Evolutionary conservation across 495 filamentous ascomycete species (phyloP).

Genomic region (Talaromyces borbonicus): DNA sequence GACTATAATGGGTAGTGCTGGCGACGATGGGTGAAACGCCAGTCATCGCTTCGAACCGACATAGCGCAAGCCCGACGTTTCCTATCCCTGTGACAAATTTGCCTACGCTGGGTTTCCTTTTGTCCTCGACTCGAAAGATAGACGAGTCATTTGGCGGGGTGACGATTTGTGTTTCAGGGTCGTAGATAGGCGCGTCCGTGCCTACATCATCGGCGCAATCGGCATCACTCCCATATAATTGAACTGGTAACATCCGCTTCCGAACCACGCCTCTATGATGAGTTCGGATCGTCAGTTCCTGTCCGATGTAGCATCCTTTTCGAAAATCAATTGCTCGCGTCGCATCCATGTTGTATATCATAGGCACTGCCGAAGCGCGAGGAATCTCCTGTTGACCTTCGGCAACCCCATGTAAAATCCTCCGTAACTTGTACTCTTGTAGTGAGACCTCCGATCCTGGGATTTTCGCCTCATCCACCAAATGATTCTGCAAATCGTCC

Average conservation of each 20-base stretch:
- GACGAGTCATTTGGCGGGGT: conserved; percentile 27
- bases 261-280: conserved; percentile 87
- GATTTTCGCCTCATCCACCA: conserved; percentile 27
- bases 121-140: conserved; percentile 35
- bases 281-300: conserved; percentile 92
- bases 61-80: conserved; percentile 81
- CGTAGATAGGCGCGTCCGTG: conserved; percentile 42
- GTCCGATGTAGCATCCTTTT: conserved; percentile 95
- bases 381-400: conserved; percentile 77
- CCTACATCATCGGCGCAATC: conserved; percentile 22
- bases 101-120: conserved; percentile 59
- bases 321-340: conserved; percentile 77
- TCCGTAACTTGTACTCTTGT: conserved; percentile 51
- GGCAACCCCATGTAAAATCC: conserved; percentile 68
- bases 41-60: conserved; percentile 84
- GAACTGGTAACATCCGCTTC: conserved; percentile 78
- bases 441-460: conserved; percentile 26
- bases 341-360: conserved; percentile 78
- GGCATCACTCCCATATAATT: conserved; percentile 48
- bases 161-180: conserved; percentile 23
- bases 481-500: conserved; percentile 27
- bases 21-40: conserved; percentile 57
- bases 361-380: conserved; percentile 57
- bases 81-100: conserved; percentile 68
- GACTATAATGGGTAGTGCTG: conserved; percentile 39